Conservation (phyloP, 2,329 filamentous ascomycete genomes). For the Talaromyces amestolkiae region DNA sequence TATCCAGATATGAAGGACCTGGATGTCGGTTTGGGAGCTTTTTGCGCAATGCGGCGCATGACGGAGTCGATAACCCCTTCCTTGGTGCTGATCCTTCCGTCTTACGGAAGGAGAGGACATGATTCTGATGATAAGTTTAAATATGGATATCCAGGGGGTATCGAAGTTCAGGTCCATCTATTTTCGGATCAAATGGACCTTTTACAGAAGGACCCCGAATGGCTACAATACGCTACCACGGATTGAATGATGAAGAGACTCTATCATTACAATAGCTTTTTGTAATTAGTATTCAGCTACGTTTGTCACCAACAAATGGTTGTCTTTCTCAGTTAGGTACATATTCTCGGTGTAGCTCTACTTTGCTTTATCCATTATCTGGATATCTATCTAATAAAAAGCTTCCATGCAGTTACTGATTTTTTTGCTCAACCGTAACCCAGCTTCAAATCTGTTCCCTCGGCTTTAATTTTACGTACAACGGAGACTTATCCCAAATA, state of each 20-base stretch:
- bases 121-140: neutral
- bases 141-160: neutral
- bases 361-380: neutral
- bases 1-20: neutral
- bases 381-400: neutral
- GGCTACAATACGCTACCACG: neutral
- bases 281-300: neutral
- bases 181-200: neutral
- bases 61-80: neutral
- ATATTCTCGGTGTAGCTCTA: neutral
- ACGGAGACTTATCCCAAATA: neutral
- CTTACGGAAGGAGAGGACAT: neutral
- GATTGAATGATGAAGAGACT: neutral
- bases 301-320: neutral
- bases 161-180: neutral
- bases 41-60: neutral
- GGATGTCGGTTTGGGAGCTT: neutral
- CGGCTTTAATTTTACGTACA: neutral
- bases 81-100: neutral
- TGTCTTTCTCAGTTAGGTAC: neutral
- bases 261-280: neutral
- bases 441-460: neutral
- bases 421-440: neutral
- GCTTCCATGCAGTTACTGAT: neutral
- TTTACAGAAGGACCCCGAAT: neutral